Evolutionary conservation across 208 protist species (phyloP), one percentile per base, ranked within the genome.

Genomic region (Endotrypanum monterogeii): DNA sequence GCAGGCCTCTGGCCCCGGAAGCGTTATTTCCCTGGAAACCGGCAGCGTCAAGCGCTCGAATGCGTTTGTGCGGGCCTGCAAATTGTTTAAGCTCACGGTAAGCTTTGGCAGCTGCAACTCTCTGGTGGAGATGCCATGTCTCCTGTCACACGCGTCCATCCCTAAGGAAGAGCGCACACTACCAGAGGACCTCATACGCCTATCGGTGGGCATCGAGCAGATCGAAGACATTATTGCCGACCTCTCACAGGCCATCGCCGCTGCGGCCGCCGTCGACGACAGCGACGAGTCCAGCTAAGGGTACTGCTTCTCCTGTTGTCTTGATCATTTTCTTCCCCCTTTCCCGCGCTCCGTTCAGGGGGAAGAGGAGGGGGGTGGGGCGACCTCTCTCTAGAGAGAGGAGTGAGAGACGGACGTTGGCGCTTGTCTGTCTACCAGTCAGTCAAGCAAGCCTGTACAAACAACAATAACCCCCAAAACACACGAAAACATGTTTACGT

Each of bases 81-180:
- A 91, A 74, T 71, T 98, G 14, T 98, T 98, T 71, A 93, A 94
- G 74, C 80, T 99, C 12, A 98, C 97, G 35, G 98, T 98, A 62
- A 94, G 83, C 73, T 95, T 99, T 41, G 98, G 97, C 69, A 94
- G 92, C 73, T 97, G 97, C 76, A 98, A 99, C 82, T 95, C 86
- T 55, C 78, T 99, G 3, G 84, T 96, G 46, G 95, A 98, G 67
- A 87, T 94, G 80, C 98, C 98, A 32, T 95, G 91, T 37, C 80
- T 97, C 63, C 94, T 99, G 82, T 98, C 98, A 18, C 97, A 99
- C 71, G 97, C 96, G 7, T 91, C 89, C n/a, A 98, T 99, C 67
- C 93, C 96, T 23, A 79, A 87, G 57, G 93, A 98, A 62, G 85
- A 97, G 79, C 92, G 91, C 66, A 93, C 87, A 23, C 79, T 95